A percentile compares a stretch with the other conserved stretches of the same genome.
phyloP scores from a whole-genome alignment of 2,329 filamentous ascomycete species.

The Elsinoe ampelina region DNA sequence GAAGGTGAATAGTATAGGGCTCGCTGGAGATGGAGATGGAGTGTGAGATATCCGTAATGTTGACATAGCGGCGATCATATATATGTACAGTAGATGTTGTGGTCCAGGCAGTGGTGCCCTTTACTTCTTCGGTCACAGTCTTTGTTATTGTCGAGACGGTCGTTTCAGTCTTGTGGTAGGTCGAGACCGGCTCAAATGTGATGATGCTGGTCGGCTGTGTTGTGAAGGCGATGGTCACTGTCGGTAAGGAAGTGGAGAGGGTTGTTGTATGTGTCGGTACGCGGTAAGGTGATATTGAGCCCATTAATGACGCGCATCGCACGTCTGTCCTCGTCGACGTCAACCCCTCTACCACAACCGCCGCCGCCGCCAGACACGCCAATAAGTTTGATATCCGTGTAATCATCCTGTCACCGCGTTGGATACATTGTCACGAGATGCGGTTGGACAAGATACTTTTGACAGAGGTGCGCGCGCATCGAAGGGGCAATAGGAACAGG shows the following conservation, averaged over 20 bases:
- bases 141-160: conserved; percentile 9
- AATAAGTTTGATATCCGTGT: not conserved
- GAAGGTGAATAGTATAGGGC: conserved; percentile 2
- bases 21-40: not conserved
- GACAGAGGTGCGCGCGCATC: not conserved
- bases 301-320: not conserved
- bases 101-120: not conserved
- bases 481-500: not conserved
- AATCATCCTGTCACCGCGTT: not conserved
- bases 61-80: conserved; percentile 1
- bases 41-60: not conserved
- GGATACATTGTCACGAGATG: not conserved
- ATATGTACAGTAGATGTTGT: conserved; percentile 6
- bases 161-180: conserved; percentile 7
- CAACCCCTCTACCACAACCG: not conserved
- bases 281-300: conserved; percentile 1
- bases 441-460: not conserved
- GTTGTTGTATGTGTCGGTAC: conserved; percentile 3
- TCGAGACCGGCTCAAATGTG: not conserved
- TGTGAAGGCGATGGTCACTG: conserved; percentile 9
- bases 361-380: not conserved
- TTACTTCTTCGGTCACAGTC: conserved; percentile 2
- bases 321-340: conserved; percentile 6
- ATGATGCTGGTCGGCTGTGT: not conserved
- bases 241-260: not conserved